Conservation (phyloP, 73 alveolate genomes). For the Diophrys sp. region DNA sequence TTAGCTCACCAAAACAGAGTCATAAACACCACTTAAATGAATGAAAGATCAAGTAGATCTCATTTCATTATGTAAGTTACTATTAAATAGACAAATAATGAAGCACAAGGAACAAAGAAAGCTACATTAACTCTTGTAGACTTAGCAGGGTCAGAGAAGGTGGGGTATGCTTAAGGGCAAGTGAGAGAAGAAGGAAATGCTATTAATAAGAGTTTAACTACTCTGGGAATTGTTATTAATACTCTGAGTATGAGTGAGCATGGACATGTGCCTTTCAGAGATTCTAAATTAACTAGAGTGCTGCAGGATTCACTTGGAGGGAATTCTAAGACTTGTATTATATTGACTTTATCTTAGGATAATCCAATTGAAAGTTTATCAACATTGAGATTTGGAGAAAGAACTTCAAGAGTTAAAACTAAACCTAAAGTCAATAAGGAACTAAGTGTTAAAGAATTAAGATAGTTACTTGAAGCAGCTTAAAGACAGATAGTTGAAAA, state of each 20-base stretch:
- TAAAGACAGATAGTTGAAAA: not conserved
- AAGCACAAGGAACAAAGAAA: conserved; percentile 33
- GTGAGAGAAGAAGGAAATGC: conserved; percentile 94
- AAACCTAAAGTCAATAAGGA: conserved; percentile 60
- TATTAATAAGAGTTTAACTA: conserved; percentile 89
- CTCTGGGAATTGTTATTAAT: conserved; percentile 90
- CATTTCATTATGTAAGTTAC: conserved; percentile 59
- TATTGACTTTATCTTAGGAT: conserved; percentile 42
- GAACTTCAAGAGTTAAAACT: conserved; percentile 82
- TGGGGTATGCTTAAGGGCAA: conserved; percentile 86
- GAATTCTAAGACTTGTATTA: conserved; percentile 88
- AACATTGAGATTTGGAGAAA: conserved; percentile 78
- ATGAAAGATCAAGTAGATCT: conserved; percentile 60
- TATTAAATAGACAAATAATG: conserved; percentile 48
- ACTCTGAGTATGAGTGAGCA: conserved; percentile 60
- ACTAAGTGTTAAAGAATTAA: conserved; percentile 8
- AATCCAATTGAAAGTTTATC: conserved; percentile 66
- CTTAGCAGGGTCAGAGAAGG: conserved; percentile 98
- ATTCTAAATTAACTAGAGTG: conserved; percentile 82
- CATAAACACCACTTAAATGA: conserved; percentile 56
- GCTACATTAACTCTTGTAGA: conserved; percentile 89
- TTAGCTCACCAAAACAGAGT: conserved; percentile 29
- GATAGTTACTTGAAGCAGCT: not conserved
- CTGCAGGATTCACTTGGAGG: conserved; percentile 93
- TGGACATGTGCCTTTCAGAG: conserved; percentile 74